Percentiles rank a stretch among this genome's conserved stretches.
Conservation (phyloP, 108 stramenopile genomes). For the Mayamaea pseudoterrestris region DNA sequence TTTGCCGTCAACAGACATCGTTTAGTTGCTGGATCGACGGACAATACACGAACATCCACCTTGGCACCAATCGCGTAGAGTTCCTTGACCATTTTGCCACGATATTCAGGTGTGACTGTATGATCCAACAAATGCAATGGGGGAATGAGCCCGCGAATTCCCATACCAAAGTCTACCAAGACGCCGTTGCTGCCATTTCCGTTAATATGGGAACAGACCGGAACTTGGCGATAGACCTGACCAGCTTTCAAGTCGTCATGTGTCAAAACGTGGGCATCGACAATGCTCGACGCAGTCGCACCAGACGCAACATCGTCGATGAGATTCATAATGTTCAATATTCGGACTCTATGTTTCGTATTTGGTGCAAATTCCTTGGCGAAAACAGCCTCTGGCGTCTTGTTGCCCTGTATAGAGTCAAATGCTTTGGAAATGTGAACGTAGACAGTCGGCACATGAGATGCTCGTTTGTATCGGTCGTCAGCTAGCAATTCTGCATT, state of each 20-base stretch:
- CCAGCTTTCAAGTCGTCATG: constrained; percentile 62
- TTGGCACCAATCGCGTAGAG: constrained; percentile 64
- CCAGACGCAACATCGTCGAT: constrained; percentile 72
- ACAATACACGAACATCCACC: constrained; percentile 66
- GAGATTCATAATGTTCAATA: constrained; percentile 46
- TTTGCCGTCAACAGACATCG: constrained; percentile 72
- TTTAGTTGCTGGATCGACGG: constrained; percentile 36
- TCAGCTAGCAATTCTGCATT: constrained; percentile 8
- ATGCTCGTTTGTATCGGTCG: constrained; percentile 32
- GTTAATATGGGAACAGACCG: constrained; percentile 38
- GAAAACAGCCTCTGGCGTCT: constrained; percentile 41
- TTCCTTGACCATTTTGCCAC: constrained; percentile 42
- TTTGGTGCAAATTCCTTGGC: constrained; percentile 62
- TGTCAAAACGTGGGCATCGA: constrained; percentile 68
- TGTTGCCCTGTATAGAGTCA: constrained; percentile 26
- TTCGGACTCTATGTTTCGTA: constrained; percentile 48
- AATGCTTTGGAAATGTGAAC: constrained; percentile 86
- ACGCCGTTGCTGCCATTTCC: constrained; percentile 36
- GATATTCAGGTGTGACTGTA: constrained; percentile 29
- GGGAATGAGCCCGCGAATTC: constrained; percentile 56
- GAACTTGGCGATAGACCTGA: constrained; percentile 54
- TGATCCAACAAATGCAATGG: constrained; percentile 55
- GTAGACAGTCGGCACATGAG: constrained; percentile 40
- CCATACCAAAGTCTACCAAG: constrained; percentile 57
- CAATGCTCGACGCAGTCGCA: constrained; percentile 54